phyloP scores from a whole-genome alignment of 495 filamentous ascomycete genomes.

The Talaromyces thailandensis region DNA sequence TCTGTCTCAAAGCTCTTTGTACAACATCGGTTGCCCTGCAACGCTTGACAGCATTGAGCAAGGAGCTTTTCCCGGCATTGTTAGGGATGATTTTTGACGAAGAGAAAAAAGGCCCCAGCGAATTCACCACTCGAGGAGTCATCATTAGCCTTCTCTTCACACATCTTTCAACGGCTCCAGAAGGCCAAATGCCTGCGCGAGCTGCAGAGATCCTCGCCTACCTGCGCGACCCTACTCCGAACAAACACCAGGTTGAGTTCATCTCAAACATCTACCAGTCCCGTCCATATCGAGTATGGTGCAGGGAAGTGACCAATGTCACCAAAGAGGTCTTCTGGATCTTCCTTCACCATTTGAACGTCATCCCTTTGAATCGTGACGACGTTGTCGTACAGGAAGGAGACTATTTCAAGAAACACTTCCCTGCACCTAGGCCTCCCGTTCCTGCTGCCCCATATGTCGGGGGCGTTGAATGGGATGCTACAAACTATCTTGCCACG shows the following conservation, averaged over 20 bases:
- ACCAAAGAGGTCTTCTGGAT: constrained; percentile 99
- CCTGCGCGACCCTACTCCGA: constrained; percentile 72
- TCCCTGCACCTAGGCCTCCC: constrained; percentile 79
- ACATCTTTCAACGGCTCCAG: constrained; percentile 55
- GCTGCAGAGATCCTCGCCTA: constrained; percentile 65
- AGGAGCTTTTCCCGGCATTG: constrained; percentile 75
- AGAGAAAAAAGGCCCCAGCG: constrained; percentile 92
- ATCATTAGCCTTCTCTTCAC: constrained; percentile 81
- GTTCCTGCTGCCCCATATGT: constrained; percentile 95
- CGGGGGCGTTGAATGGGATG: constrained; percentile 97
- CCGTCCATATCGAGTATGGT: constrained; percentile 88
- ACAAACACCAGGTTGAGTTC: constrained; percentile 71
- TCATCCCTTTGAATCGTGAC: constrained; percentile 49
- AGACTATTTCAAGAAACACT: constrained; percentile 61
- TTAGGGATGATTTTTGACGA: constrained; percentile 89
- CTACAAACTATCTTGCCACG: constrained; percentile 87
- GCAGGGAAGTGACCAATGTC: constrained; percentile 81
- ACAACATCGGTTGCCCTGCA: constrained; percentile 78
- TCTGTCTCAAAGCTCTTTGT: constrained; percentile 91
- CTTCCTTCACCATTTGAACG: constrained; percentile 87
- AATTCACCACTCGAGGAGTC: constrained; percentile 85
- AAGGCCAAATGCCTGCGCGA: constrained; percentile 43
- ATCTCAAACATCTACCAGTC: constrained; percentile 81
- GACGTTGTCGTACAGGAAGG: constrained; percentile 20
- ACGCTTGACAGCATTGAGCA: constrained; percentile 71